Base-by-base conservation (phyloP, 768 basidiomycete species). In the Phlegmacium glaucopus region DNA sequence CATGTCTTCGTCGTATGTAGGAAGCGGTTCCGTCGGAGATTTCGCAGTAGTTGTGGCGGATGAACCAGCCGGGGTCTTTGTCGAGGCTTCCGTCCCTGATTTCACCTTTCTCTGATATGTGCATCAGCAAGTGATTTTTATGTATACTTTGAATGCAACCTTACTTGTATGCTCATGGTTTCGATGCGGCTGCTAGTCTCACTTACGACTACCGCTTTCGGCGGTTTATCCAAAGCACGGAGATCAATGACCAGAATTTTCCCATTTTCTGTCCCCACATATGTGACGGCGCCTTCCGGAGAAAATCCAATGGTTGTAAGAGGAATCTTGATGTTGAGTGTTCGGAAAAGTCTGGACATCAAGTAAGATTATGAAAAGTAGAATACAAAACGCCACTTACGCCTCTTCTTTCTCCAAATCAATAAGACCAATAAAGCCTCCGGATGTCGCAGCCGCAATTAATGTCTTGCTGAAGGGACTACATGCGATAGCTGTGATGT, bases 401-500 rank as follows among this genome's bases (percentile, higher is more conserved):
- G 78, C 76, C 55, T 82, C 82, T 48, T 88, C 85, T 61, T 87
- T 89, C 41, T 90, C 85, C 17, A 90, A 59, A 58, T 90, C 88
- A 41, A 89, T 64, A 7, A 89, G 70, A 4, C 64, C 71, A 9
- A 90, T 70, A 36, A 68, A 65, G 1, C 85, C 86, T 4, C 64
- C 68, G 10, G 74, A 68, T 35, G 75, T 82, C 1, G 76, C 79
- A 36, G 76, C 74, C 2, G 82, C 82, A 18, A 85, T 70, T 28
- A 90, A 66, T 2, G 82, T 83, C 67, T 83, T 88, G 65, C 86
- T 88, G 62, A 87, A 89, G 7, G 87, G 85, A 52, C 86, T 87
- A 51, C 78, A 80, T 6, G 79, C 71, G 8, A 88, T 61, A 10
- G 74, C 75, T 4, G 77, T 62, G 17, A 89, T 74, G n/a, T 76